phyloP scores from a whole-genome alignment of 176 grass and related monocot genomes.

The Thinopyrum elongatum region DNA sequence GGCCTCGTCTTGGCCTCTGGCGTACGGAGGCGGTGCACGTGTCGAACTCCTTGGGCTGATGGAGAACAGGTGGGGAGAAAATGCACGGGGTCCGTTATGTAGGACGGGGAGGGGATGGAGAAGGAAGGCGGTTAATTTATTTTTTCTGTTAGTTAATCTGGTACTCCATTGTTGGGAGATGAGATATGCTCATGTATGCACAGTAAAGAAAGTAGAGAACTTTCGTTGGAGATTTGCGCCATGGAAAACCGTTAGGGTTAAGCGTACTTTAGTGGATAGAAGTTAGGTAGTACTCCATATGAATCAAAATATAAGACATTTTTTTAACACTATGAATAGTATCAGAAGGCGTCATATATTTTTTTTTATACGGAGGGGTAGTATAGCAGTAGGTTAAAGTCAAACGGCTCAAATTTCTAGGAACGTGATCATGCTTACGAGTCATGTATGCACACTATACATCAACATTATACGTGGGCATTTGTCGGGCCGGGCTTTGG shows the following conservation, averaged over 20 bases:
- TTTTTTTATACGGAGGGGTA: too few relatives aligned
- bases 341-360: too few relatives aligned
- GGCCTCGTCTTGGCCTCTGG: constrained; percentile 14
- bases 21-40: background rate
- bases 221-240: background rate
- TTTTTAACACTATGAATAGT: too few relatives aligned
- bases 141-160: background rate
- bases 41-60: constrained; percentile 21
- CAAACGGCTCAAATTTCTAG: too few relatives aligned
- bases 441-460: too few relatives aligned
- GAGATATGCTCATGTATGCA: background rate
- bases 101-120: background rate
- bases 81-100: constrained; percentile 11
- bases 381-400: too few relatives aligned
- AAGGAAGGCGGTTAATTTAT: background rate
- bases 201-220: background rate
- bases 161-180: background rate
- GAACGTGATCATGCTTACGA: too few relatives aligned
- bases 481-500: too few relatives aligned
- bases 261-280: background rate
- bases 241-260: background rate
- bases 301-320: too few relatives aligned
- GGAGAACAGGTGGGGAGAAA: constrained; percentile 13
- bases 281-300: background rate
- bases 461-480: too few relatives aligned